Base-by-base conservation (phyloP, 176 grass and related monocot species). In the Aegilops tauschii region DNA sequence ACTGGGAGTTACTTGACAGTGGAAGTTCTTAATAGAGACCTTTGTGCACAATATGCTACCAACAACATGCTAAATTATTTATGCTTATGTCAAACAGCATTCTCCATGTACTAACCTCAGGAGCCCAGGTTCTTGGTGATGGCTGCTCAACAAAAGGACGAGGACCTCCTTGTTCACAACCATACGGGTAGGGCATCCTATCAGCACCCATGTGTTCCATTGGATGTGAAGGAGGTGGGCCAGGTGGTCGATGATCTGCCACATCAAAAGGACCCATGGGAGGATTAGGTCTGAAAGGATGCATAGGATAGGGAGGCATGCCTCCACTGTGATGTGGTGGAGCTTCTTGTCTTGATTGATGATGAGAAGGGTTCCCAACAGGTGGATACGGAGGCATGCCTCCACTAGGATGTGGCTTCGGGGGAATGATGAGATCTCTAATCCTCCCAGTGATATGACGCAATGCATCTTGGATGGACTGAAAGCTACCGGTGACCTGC, bases 391-490 rank as follows among this genome's bases (percentile, higher is more conserved):
- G 85, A 76, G 87, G 78, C 84, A 90, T 90, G 73, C 85, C 90
- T 65, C 78, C 79, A 87, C 82, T 69, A 29, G 87, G 52, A 78
- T 90, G 88, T 40, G 81, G 79, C 77, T 86, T 94, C 8, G 65
- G 8, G 34, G 85, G 90, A 82, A 94, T 80, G 61, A 92, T 83
- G 61, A 81, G 65, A 25, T 94, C 93, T 74, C 93, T 86, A 71
- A 94, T 92, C 87, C 87, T 94, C 77, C 90, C 76, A 66, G 90
- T 90, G 62, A 94, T 92, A 63, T 87, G 90, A 86, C 87, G 69
- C 74, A 94, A 85, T 67, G 90, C 93, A 88, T 94, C 90, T 16
- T 92, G 90, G 74, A 94, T 89, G 76, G 90, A 92, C 65, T 92
- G 90, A 59, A 94, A 92, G 62, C 82, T 88, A 83, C 93, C 90